Base-by-base conservation (phyloP, 2,329 filamentous ascomycete species). In the Pyrenophora graminea region DNA sequence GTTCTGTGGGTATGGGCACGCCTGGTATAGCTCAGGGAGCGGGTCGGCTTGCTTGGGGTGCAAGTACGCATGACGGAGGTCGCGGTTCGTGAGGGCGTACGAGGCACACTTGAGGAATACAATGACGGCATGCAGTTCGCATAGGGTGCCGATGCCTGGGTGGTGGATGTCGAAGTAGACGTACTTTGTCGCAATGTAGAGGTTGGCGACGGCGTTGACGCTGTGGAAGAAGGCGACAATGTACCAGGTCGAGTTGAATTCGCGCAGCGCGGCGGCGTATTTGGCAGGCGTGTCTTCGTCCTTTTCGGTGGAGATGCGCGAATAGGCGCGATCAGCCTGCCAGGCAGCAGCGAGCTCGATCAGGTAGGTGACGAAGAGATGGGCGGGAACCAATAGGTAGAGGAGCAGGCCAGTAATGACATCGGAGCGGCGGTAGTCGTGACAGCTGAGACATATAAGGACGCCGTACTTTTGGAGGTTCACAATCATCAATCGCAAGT, bases 381-480 rank as follows among this genome's bases (percentile, higher is more conserved):
- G 93, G 71, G 88, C 91, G 2, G 94, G 94, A 50, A 97, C 92
- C 30, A 93, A 82, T 48, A 92, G 84, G 74, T 94, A 97, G 45
- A 97, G 84, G 10, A 88, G 79, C 6, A 88, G 79, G 15, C 91
- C 92, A 37, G 92, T 82, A 34, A 88, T 72, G 21, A 96, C 66
- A 69, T 97, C 92, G 64, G 89, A 84, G 48, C 81, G 83, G 48
- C 88, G 85, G 69, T 94, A 95, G 74, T 95, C 90, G 73, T 96
- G 91, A 70, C 92, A 96, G 59, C 85, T 85, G 53, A 99, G 79
- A 69, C 93, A 97, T 60, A 99, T 95, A 51, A 97, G 80, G 51
- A 97, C 91, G 46, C 94, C 94, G 70, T 99, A 99, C 89, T 97
- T 97, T 79, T 93, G 90, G 62, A 93, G 90, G 70, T 99, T 99